Percentiles rank a stretch among this genome's conserved stretches.
Conservation (phyloP, 495 filamentous ascomycete species). For the Coniosporium apollinis region DNA sequence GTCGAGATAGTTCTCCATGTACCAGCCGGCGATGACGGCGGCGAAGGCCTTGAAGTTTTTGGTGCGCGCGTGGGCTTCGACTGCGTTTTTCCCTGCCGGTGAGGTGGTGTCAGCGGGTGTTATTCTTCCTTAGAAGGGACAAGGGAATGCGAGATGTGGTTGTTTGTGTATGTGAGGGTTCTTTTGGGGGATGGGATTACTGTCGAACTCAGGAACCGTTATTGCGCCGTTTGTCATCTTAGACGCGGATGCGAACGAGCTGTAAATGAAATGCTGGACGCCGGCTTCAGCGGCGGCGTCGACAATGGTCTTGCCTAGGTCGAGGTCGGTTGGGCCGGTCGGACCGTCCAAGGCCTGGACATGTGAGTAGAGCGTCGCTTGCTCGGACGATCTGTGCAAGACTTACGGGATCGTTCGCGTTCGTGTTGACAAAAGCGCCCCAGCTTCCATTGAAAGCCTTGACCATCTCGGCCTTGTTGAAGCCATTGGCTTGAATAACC, state of each 20-base stretch:
- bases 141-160: too few species aligned
- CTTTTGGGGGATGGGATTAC: too few species aligned
- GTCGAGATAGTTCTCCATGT: slow-evolving; percentile 16
- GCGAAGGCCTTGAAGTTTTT: slow-evolving; percentile 13
- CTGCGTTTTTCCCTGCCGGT: slow-evolving; percentile 18
- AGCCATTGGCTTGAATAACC: slow-evolving; percentile 10
- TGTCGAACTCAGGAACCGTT: too few species aligned
- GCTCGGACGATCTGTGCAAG: too few species aligned
- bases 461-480: slow-evolving; percentile 15
- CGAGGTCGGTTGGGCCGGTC: slow-evolving; percentile 14
- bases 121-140: too few species aligned
- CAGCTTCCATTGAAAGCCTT: slow-evolving; percentile 16
- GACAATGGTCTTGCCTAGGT: slow-evolving; percentile 19
- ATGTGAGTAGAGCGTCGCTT: too few species aligned
- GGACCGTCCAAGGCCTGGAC: slow-evolving; percentile 11
- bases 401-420: slow-evolving; percentile 21
- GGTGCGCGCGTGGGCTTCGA: slow-evolving; percentile 14
- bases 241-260: too few species aligned
- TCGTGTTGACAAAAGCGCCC: slow-evolving; percentile 22
- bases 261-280: slow-evolving; percentile 19
- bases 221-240: too few species aligned
- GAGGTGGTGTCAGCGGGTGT: too few species aligned
- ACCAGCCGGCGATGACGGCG: slow-evolving; percentile 15
- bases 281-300: slow-evolving; percentile 13
- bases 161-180: too few species aligned